Evolutionary conservation across 345 rosid genomes (phyloP), one percentile per base, ranked within the genome.

Genomic region (Stellera chamaejasme): DNA sequence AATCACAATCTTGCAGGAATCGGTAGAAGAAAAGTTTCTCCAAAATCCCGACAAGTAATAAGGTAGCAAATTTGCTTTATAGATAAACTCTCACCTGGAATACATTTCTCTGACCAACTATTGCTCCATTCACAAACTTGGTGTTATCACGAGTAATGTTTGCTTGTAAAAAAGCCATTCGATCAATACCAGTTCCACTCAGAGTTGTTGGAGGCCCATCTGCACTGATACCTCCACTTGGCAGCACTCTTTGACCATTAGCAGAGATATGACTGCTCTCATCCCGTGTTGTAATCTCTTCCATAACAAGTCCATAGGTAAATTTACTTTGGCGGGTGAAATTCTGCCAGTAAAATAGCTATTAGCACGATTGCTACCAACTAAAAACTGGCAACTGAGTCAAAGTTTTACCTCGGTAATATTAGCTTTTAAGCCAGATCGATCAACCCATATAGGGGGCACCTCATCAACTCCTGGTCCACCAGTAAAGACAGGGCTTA

Each of bases 171-270:
- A 94, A 94, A 51, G 97, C 81, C 95, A 90, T 68, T 26, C 88
- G 79, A 66, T 94, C 96, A 28, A 87, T 77, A 52, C 97, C 99
- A 9, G 97, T 94, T 53, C 99, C 99, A 56, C 97, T 90, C 42
- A 94, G 97, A 51, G 97, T 90, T 15, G 99, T 94, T 66, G 96
- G 99, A 41, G 99, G 99, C 26, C 99, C 99, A 76, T 94, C 99
- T 26, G 95, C 95, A 61, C 97, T 94, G 65, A 87, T 82, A 76
- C 99, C 99, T 43, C 99, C 99, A 58, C 87, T 87, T 59, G 97
- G 97, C 70, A 89, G 72, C 64, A 90, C 82, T 67, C 99, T 80
- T 72, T 85, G 99, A 67, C 97, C 99, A 54, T 74, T 69, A 50
- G 95, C 68, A 68, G 95, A 75, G 44, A 94, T 85, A 70, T 90